Percentiles rank a stretch among this genome's conserved stretches.
These are phyloP conservation scores for Vicia faba DNA, from an alignment of 306 rosid species.

Conservation along the genomic window DNA sequence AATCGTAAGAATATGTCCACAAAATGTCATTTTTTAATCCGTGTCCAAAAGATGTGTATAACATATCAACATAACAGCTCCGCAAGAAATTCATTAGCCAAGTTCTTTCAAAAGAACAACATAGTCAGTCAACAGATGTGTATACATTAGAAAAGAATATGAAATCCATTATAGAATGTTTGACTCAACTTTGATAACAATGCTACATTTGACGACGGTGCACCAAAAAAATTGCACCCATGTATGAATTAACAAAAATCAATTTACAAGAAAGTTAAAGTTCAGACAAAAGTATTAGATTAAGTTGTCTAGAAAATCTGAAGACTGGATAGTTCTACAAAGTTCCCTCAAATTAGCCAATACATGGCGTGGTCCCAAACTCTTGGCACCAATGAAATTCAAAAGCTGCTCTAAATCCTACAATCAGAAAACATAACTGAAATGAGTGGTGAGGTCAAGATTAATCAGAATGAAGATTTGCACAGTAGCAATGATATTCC, in stretches of 20 bases:
- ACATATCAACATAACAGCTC: not conserved
- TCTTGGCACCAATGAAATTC: constrained; percentile 77
- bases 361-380: constrained; percentile 92
- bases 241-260: constrained; percentile 55
- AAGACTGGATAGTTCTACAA: constrained; percentile 72
- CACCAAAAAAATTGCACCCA: constrained; percentile 79
- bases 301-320: constrained; percentile 65
- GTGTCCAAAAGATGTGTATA: not conserved
- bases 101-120: constrained; percentile 9
- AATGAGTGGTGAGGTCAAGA: constrained; percentile 27
- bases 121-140: not conserved
- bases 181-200: constrained; percentile 40
- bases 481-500: not conserved
- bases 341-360: constrained; percentile 95
- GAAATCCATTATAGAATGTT: constrained; percentile 30
- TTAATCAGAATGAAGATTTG: constrained; percentile 23
- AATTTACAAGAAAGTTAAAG: constrained; percentile 56
- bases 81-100: constrained; percentile 9
- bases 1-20: not conserved
- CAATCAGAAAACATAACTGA: constrained; percentile 28
- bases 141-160: constrained; percentile 36
- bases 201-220: constrained; percentile 57
- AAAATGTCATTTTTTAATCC: not conserved
- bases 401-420: constrained; percentile 97
- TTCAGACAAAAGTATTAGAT: constrained; percentile 36